Conservation (phyloP, 164 flowering plant genomes). For the Tetracentron sinense region DNA sequence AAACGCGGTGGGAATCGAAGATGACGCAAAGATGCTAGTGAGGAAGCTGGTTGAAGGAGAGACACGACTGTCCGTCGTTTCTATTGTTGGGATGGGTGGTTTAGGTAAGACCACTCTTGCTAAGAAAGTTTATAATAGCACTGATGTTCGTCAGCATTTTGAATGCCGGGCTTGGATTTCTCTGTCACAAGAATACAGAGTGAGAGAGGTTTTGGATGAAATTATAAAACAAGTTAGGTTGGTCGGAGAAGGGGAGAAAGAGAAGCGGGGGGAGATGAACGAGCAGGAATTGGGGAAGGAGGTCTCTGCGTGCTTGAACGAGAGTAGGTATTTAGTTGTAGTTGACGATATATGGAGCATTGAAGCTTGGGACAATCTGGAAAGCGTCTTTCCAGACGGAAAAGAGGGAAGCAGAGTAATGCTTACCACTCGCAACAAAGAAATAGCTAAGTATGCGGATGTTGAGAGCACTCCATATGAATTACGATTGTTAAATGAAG, state of each 20-base stretch:
- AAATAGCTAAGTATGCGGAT: not conserved
- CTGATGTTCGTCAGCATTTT: not conserved
- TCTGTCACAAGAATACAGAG: not conserved
- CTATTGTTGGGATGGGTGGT: slow-evolving; percentile 3
- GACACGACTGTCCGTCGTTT: not conserved
- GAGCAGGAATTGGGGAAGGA: not conserved
- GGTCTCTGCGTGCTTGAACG: not conserved
- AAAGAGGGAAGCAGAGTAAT: not conserved
- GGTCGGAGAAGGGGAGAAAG: not conserved
- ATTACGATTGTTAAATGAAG: not conserved
- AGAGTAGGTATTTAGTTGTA: slow-evolving; percentile 4
- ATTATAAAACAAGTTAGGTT: not conserved
- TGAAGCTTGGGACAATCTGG: slow-evolving; percentile 2
- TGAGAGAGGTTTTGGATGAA: not conserved
- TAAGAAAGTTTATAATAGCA: not conserved
- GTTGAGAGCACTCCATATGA: not conserved
- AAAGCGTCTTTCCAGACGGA: not conserved
- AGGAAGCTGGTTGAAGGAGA: not conserved
- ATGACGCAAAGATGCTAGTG: not conserved
- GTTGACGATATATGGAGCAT: slow-evolving; percentile 4
- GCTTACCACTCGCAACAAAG: not conserved
- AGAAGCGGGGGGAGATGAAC: not conserved
- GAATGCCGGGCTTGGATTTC: not conserved
- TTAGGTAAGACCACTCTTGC: slow-evolving; percentile 7
- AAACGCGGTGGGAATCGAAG: not conserved